Conservation (phyloP, 768 basidiomycete genomes). For the Boletales sp. region DNA sequence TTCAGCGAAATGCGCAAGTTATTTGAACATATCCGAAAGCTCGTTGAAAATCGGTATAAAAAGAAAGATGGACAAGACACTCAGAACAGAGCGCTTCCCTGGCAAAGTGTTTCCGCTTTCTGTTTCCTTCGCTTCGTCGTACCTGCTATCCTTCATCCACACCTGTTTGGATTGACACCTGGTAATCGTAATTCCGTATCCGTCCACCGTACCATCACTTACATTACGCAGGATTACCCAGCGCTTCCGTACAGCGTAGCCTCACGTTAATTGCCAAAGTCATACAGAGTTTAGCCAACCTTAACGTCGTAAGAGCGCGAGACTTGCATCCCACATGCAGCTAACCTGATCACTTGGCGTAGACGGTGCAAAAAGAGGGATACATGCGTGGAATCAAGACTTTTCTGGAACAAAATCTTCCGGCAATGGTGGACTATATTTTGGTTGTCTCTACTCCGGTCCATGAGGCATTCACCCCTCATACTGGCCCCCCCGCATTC, state of each 20-base stretch:
- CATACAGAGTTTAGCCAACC: conserved; percentile 85
- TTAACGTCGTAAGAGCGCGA: conserved; percentile 57
- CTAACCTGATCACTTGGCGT: conserved; percentile 3
- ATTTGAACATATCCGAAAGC: conserved; percentile 64
- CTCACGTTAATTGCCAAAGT: conserved; percentile 84
- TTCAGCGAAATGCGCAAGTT: conserved; percentile 68
- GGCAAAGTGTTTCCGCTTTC: conserved; percentile 86
- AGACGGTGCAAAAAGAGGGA: conserved; percentile 74
- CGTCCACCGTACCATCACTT: conserved; percentile 3
- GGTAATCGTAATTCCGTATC: conserved; percentile 51
- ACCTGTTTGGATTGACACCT: conserved; percentile 74
- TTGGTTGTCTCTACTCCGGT: conserved; percentile 60
- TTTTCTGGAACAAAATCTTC: conserved; percentile 61
- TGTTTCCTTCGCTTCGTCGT: conserved; percentile 88
- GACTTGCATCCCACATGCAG: not conserved
- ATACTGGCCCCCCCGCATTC: conserved; percentile 29
- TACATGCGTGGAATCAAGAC: conserved; percentile 76
- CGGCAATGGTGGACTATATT: conserved; percentile 80
- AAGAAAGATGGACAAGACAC: conserved; percentile 39
- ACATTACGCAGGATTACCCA: conserved; percentile 56
- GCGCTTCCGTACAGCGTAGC: conserved; percentile 66
- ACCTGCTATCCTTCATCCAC: conserved; percentile 86
- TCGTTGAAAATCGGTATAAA: conserved; percentile 67
- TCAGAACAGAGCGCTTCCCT: conserved; percentile 54
- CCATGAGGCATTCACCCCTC: conserved; percentile 23